Conservation (phyloP, 768 basidiomycete species). For the Rhizopogon rudus region DNA sequence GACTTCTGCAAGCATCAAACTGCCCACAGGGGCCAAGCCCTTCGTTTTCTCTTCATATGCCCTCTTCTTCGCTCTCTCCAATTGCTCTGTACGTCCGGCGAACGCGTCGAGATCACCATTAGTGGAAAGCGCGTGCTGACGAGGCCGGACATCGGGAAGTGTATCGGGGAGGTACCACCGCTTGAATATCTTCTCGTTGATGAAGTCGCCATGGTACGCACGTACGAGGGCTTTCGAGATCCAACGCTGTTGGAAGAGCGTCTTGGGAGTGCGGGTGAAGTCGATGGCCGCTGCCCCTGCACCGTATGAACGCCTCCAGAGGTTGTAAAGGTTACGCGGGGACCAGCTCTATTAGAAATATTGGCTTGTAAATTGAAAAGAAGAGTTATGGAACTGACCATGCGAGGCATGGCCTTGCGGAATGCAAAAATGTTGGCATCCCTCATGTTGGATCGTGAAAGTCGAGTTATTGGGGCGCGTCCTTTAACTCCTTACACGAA, state of each 20-base stretch:
- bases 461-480: background rate
- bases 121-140: slow-evolving; percentile 22
- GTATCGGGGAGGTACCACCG: slow-evolving; percentile 88
- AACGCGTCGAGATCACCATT: slow-evolving; percentile 49
- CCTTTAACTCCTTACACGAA: background rate
- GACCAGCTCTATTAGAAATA: slow-evolving; percentile 75
- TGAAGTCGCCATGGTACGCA: slow-evolving; percentile 94
- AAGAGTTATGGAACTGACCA: slow-evolving; percentile 42
- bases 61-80: slow-evolving; percentile 39
- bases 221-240: slow-evolving; percentile 78
- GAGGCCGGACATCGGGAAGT: slow-evolving; percentile 81
- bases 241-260: slow-evolving; percentile 84
- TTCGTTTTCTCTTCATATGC: slow-evolving; percentile 49
- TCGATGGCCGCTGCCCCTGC: slow-evolving; percentile 36
- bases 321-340: slow-evolving; percentile 83
- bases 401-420: slow-evolving; percentile 66
- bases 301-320: slow-evolving; percentile 73
- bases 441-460: slow-evolving; percentile 33
- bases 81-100: slow-evolving; percentile 45
- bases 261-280: slow-evolving; percentile 44
- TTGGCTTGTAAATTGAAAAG: background rate
- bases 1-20: slow-evolving; percentile 93
- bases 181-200: slow-evolving; percentile 90
- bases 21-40: slow-evolving; percentile 84
- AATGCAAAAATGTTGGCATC: slow-evolving; percentile 41